Evolutionary conservation across 2,329 filamentous ascomycete genomes (phyloP).

Genomic region (Claviceps pazoutovae): DNA sequence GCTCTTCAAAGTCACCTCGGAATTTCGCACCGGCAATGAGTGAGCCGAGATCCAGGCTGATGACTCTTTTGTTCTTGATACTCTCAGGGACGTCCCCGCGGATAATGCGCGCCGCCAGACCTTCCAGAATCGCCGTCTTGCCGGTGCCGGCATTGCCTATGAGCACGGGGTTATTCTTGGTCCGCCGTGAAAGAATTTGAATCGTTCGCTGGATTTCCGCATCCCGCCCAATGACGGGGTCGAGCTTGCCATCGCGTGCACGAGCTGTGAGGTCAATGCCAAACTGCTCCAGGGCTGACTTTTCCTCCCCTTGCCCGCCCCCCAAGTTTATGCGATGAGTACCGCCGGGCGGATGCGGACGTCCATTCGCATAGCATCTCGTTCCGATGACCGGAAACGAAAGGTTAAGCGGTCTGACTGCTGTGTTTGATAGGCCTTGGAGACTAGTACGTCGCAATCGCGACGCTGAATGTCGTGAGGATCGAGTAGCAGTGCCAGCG

Average conservation of each 20-base stretch:
- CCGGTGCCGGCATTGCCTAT: conserved; percentile 85
- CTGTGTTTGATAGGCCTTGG: conserved; percentile 11
- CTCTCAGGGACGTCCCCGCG: conserved; percentile 89
- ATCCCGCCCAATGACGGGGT: conserved; percentile 90
- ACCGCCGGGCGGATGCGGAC: conserved; percentile 77
- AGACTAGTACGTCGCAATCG: conserved; percentile 12
- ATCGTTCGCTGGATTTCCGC: conserved; percentile 87
- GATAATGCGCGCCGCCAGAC: conserved; percentile 78
- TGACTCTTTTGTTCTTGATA: conserved; percentile 84
- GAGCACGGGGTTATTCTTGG: conserved; percentile 93
- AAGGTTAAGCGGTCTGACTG: conserved; percentile 11
- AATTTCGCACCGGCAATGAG: conserved; percentile 95
- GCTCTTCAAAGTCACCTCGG: conserved; percentile 88
- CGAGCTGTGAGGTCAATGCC: conserved; percentile 79
- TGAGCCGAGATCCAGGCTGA: conserved; percentile 76
- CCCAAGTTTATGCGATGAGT: conserved; percentile 90
- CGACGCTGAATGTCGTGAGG: conserved; percentile 12
- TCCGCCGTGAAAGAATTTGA: conserved; percentile 79
- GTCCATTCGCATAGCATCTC: conserved; percentile 52
- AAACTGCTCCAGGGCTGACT: conserved; percentile 79
- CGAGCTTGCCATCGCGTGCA: conserved; percentile 78
- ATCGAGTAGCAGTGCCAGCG: conserved; percentile 18
- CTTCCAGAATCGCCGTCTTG: conserved; percentile 88
- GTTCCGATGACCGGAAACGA: conserved; percentile 26
- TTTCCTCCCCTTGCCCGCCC: conserved; percentile 53